Conservation (phyloP, 257 asterid species). For the Solanum lycopersicoides region DNA sequence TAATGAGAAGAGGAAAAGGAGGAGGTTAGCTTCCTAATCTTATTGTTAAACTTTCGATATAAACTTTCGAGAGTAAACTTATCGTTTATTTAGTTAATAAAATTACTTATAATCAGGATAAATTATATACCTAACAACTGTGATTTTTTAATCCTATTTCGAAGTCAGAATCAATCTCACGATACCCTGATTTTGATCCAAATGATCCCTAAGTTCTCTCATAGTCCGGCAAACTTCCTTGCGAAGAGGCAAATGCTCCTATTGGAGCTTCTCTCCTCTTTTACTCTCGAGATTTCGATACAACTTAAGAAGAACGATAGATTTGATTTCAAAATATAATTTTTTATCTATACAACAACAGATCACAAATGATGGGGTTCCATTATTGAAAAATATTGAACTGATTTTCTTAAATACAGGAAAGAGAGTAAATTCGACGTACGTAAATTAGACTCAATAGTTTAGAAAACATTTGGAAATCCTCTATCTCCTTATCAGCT, state of each 20-base stretch:
- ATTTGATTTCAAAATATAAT: background rate
- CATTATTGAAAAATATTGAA: background rate
- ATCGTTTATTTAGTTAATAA: background rate
- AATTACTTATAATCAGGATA: background rate
- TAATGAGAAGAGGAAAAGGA: background rate
- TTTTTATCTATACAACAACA: background rate
- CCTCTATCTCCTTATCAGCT: background rate
- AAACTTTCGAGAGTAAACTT: background rate
- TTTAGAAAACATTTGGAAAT: background rate
- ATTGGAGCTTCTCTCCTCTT: too few relatives aligned
- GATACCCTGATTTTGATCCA: background rate
- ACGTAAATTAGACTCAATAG: background rate
- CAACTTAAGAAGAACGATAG: background rate
- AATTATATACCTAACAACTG: background rate
- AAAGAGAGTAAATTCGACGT: background rate
- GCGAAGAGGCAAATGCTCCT: too few relatives aligned
- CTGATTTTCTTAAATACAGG: background rate
- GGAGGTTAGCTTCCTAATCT: background rate
- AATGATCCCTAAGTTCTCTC: background rate
- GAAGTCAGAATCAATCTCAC: background rate
- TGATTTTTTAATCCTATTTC: background rate
- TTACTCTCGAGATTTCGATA: too few relatives aligned
- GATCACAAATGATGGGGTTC: background rate
- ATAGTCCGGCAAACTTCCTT: background rate
- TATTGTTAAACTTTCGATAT: background rate